These are phyloP conservation scores for Trichoderma gracile DNA, from an alignment of 2,329 filamentous ascomycete genomes.

Conservation along the genomic window DNA sequence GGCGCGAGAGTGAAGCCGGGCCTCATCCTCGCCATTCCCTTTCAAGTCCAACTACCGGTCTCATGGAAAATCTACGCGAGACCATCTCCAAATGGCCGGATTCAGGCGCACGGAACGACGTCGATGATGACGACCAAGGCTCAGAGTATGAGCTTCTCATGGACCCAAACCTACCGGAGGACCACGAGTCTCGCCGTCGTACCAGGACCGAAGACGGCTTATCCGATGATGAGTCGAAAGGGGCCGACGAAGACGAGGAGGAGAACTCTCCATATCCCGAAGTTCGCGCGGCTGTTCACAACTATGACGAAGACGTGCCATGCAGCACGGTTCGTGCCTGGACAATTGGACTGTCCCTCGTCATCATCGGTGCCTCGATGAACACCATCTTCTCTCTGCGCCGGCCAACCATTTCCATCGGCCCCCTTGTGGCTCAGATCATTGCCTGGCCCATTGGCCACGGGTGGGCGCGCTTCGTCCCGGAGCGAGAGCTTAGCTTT, in stretches of 20 bases:
- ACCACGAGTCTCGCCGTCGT: constrained; percentile 38
- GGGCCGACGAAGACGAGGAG: constrained; percentile 48
- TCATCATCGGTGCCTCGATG: constrained; percentile 58
- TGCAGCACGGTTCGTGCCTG: constrained; percentile 67
- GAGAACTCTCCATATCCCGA: constrained; percentile 68
- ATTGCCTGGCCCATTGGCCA: constrained; percentile 65
- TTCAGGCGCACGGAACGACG: constrained; percentile 42
- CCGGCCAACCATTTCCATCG: constrained; percentile 61
- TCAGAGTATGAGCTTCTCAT: constrained; percentile 59
- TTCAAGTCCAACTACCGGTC: constrained; percentile 33
- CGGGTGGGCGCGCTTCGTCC: constrained; percentile 59
- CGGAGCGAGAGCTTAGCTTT: constrained; percentile 49
- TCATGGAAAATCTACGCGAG: constrained; percentile 34
- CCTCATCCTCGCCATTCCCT: constrained; percentile 34
- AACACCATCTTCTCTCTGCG: constrained; percentile 66
- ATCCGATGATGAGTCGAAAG: constrained; percentile 33
- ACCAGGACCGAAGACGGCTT: constrained; percentile 30
- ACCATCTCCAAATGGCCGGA: constrained; percentile 46
- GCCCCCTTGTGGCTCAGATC: constrained; percentile 62
- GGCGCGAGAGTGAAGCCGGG: constrained; percentile 30
- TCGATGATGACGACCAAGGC: constrained; percentile 46
- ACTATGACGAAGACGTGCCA: constrained; percentile 65
- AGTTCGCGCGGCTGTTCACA: constrained; percentile 63
- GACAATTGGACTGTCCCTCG: constrained; percentile 60
- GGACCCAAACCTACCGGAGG: constrained; percentile 51